Evolutionary conservation across 192 early-diverging fungal species (phyloP).

Genomic region (Allomyces arbusculus): DNA sequence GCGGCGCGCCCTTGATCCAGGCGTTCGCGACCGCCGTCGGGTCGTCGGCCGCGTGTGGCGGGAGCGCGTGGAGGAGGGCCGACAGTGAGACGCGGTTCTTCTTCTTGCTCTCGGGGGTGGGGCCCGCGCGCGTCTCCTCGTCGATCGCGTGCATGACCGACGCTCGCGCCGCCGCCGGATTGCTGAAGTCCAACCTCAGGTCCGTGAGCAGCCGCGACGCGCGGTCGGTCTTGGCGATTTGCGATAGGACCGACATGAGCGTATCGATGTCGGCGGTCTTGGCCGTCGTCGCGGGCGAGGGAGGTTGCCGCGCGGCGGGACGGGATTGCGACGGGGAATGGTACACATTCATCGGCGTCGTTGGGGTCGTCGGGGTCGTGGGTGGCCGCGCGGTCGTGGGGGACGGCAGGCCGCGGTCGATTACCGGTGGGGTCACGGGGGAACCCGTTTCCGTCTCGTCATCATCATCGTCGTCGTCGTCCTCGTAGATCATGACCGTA

Average conservation of each 20-base stretch:
- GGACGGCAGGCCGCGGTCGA: no score
- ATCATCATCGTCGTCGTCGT: not conserved
- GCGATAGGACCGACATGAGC: not conserved
- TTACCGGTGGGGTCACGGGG: no score
- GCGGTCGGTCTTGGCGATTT: not conserved
- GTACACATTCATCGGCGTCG: no score
- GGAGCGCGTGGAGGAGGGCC: not conserved
- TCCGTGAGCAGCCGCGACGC: not conserved
- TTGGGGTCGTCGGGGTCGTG: no score
- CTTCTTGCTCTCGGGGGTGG: not conserved
- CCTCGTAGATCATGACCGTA: not conserved
- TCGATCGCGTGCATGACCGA: not conserved
- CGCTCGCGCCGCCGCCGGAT: not conserved
- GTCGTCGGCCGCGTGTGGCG: not conserved
- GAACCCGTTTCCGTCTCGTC: no score
- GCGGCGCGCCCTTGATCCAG: no score
- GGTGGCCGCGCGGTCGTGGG: no score
- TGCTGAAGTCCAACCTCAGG: not conserved
- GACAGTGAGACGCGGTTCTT: not conserved
- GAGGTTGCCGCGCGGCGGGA: no score
- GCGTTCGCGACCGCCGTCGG: no score
- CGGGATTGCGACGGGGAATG: no score
- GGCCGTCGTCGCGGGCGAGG: not conserved
- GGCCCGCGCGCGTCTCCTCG: not conserved
- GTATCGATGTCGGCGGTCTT: not conserved